Evolutionary conservation across 140 eudicot genomes (phyloP).

Genomic region (Senecio squalidus): DNA sequence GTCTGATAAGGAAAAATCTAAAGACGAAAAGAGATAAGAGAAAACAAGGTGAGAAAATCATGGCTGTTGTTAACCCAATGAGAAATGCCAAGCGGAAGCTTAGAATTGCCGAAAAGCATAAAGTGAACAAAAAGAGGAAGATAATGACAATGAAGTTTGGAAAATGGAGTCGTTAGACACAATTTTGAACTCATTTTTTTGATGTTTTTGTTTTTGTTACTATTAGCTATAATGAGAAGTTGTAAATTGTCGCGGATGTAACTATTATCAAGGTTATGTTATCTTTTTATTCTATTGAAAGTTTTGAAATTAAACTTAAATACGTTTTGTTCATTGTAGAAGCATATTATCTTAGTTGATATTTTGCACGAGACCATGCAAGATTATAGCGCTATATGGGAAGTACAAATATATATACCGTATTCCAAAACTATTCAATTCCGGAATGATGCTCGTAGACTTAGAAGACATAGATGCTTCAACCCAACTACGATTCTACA

Average conservation of each 20-base stretch:
- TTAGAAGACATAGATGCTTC: too few relatives aligned
- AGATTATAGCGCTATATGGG: too few relatives aligned
- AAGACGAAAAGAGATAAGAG: conserved; percentile 80
- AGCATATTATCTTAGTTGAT: too few relatives aligned
- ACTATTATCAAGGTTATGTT: too few relatives aligned
- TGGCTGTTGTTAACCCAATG: conserved; percentile 76
- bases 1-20: conserved; percentile 44
- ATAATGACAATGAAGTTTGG: conserved; percentile 71
- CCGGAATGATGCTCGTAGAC: too few relatives aligned
- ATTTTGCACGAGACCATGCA: too few relatives aligned
- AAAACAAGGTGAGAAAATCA: conserved; percentile 58
- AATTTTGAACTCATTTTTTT: conserved; percentile 10
- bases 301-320: too few relatives aligned
- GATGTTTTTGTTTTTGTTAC: not conserved
- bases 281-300: too few relatives aligned
- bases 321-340: too few relatives aligned
- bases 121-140: conserved; percentile 69
- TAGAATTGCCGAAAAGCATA: conserved; percentile 61
- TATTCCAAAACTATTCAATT: too few relatives aligned
- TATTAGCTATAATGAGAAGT: not conserved
- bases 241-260: conserved; percentile 14
- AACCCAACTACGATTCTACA: too few relatives aligned
- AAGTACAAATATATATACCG: too few relatives aligned
- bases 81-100: conserved; percentile 87
- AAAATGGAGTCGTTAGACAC: conserved; percentile 35